These are phyloP conservation scores for Fusarium sp. DNA, from an alignment of 2,329 filamentous ascomycete genomes.

Conservation along the genomic window DNA sequence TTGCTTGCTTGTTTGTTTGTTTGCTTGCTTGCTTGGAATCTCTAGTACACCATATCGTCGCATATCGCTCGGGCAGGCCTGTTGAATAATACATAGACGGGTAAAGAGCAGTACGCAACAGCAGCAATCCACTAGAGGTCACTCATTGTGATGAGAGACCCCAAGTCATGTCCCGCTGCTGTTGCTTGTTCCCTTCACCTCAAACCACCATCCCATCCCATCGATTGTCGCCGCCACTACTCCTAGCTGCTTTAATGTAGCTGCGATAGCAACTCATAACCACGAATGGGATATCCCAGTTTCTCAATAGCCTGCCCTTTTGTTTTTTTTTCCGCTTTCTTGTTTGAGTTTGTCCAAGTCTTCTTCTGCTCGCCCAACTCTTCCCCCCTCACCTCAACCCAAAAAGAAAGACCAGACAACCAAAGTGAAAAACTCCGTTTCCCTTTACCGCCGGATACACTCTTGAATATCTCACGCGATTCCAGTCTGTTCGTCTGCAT, in stretches of 20 bases:
- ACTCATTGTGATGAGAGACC: neutral
- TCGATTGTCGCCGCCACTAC: conserved; percentile 1
- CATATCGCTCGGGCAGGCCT: conserved; percentile 7
- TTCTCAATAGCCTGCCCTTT: conserved; percentile 10
- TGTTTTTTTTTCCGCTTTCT: conserved; percentile 9
- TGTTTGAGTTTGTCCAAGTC: conserved; percentile 11
- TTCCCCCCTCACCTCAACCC: neutral
- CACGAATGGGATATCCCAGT: conserved; percentile 1
- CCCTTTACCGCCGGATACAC: conserved; percentile 26
- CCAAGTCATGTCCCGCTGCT: neutral
- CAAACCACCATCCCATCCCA: conserved; percentile 13
- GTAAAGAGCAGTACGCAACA: neutral
- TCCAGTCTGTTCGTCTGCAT: conserved; percentile 43
- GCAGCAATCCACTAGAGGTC: neutral
- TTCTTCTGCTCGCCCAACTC: conserved; percentile 26
- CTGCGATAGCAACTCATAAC: neutral
- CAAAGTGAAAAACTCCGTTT: conserved; percentile 39
- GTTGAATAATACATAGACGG: neutral
- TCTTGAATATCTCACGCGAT: conserved; percentile 30
- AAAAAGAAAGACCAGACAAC: conserved; percentile 18
- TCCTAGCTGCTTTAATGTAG: neutral
- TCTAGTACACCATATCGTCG: conserved; percentile 11
- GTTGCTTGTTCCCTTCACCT: neutral
- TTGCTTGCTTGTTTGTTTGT: neutral
- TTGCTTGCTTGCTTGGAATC: conserved; percentile 1